Percentiles rank a stretch among this genome's conserved stretches.
Evolutionary conservation across 1,284 basidiomycete species (phyloP).

Genomic region (Volvariella surrecta): DNA sequence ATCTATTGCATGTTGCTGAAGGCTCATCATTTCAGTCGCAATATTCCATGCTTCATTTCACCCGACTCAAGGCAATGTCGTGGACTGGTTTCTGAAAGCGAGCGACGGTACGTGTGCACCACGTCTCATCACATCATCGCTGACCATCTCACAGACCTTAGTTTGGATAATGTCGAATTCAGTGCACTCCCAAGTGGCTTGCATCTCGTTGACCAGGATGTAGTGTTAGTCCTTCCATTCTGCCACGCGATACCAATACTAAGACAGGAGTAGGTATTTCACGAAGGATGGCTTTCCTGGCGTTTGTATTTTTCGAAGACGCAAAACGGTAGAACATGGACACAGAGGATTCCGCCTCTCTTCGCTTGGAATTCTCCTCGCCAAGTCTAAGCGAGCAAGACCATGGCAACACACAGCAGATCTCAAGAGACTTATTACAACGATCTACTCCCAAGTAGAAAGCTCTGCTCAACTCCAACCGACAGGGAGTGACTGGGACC

Average conservation of each 20-base stretch:
- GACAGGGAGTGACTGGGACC: conserved; percentile 53
- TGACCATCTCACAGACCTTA: conserved; percentile 37
- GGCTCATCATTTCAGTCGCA: conserved; percentile 59
- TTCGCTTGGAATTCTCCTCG: conserved; percentile 68
- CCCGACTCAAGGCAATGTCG: conserved; percentile 65
- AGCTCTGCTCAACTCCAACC: conserved; percentile 38
- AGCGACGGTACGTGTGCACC: conserved; percentile 40
- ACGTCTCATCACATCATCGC: conserved; percentile 4
- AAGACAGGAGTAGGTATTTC: conserved; percentile 46
- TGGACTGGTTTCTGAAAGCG: conserved; percentile 68
- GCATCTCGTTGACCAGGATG: conserved; percentile 70
- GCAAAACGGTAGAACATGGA: conserved; percentile 56
- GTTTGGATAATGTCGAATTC: conserved; percentile 65
- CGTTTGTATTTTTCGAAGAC: conserved; percentile 61
- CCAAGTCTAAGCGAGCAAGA: conserved; percentile 49
- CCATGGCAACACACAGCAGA: conserved; percentile 64
- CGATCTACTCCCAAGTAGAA: conserved; percentile 46
- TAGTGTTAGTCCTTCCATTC: conserved; percentile 43
- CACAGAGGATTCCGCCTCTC: conserved; percentile 73
- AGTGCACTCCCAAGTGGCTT: conserved; percentile 71
- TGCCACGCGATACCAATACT: conserved; percentile 6
- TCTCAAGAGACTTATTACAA: conserved; percentile 48
- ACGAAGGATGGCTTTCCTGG: conserved; percentile 60
- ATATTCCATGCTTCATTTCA: conserved; percentile 80
- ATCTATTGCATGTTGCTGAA: no score